A percentile compares a stretch with the other conserved stretches of the same genome.
These are phyloP conservation scores for Danielia oregonensis DNA, from an alignment of 805 yeast genomes.

Conservation along the genomic window DNA sequence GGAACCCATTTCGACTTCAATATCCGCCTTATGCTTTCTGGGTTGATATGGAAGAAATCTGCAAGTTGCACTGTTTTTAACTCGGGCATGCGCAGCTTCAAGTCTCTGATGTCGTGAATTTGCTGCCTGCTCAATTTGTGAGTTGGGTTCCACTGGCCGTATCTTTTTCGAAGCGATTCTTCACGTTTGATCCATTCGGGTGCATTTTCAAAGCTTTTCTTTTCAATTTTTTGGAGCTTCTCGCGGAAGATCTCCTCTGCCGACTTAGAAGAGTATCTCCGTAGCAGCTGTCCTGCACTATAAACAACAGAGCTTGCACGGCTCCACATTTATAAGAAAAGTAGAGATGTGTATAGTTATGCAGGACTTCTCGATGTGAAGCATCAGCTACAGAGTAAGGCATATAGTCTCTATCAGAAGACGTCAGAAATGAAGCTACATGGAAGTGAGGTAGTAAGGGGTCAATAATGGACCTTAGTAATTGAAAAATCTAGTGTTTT, in stretches of 20 bases:
- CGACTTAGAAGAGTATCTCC: conserved; percentile 1
- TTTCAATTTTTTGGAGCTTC: conserved; percentile 14
- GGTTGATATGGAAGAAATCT: conserved; percentile 63
- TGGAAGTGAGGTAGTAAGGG: no score
- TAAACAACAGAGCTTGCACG: no score
- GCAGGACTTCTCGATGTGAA: no score
- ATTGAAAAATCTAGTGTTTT: no score
- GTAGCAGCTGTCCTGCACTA: conserved; percentile 1
- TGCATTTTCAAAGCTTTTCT: conserved; percentile 40
- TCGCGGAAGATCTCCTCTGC: conserved; percentile 13
- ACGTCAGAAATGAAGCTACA: no score
- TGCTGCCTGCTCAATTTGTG: conserved; percentile 64
- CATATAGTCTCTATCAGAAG: no score
- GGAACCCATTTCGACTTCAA: conserved; percentile 78
- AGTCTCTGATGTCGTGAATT: conserved; percentile 57
- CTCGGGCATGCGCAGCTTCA: conserved; percentile 59
- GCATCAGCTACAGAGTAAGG: no score
- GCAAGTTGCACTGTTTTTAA: conserved; percentile 58
- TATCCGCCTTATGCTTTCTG: conserved; percentile 79
- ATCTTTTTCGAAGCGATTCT: conserved; percentile 57
- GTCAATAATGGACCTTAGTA: no score
- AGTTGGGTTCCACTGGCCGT: conserved; percentile 66
- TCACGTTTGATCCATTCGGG: conserved; percentile 69
- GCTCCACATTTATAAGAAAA: no score
- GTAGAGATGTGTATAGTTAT: no score